These are phyloP conservation scores for Umbellularia californica DNA, from an alignment of 164 flowering plant species.

Conservation along the genomic window DNA sequence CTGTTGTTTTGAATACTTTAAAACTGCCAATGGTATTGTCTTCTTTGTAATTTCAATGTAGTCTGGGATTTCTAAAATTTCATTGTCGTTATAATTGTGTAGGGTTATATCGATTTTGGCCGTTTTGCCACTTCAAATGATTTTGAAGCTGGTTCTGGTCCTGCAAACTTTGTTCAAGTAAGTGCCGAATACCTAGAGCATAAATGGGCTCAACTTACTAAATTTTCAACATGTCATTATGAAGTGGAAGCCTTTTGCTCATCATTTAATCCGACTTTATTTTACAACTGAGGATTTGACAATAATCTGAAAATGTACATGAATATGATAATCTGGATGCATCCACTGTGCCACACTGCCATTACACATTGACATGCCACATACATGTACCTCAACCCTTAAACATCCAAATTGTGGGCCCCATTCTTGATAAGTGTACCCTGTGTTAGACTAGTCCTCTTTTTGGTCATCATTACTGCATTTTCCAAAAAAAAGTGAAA, in stretches of 20 bases:
- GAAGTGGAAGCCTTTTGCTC: neutral
- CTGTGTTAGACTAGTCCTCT: neutral
- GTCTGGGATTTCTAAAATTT: neutral
- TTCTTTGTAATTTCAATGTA: neutral
- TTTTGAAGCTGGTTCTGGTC: slow-evolving; percentile 67
- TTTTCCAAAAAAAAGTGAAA: too few relatives aligned
- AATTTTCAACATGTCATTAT: too few relatives aligned
- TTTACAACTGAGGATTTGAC: neutral
- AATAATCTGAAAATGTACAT: neutral
- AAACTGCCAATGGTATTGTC: neutral
- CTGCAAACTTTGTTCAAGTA: slow-evolving; percentile 76
- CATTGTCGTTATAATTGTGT: slow-evolving; percentile 14
- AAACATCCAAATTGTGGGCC: neutral
- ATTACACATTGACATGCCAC: neutral
- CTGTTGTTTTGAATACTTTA: too few relatives aligned
- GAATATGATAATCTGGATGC: neutral
- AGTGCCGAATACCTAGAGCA: slow-evolving; percentile 7
- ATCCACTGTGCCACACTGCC: neutral
- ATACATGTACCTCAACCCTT: neutral
- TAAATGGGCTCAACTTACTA: neutral
- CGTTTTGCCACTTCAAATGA: slow-evolving; percentile 52
- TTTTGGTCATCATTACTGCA: neutral
- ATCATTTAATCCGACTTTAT: neutral
- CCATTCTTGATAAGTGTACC: neutral
- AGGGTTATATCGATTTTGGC: slow-evolving; percentile 91